A percentile compares a stretch with the other conserved stretches of the same genome.
Evolutionary conservation across 441 rosid species (phyloP).

Genomic region (Croton setiger): DNA sequence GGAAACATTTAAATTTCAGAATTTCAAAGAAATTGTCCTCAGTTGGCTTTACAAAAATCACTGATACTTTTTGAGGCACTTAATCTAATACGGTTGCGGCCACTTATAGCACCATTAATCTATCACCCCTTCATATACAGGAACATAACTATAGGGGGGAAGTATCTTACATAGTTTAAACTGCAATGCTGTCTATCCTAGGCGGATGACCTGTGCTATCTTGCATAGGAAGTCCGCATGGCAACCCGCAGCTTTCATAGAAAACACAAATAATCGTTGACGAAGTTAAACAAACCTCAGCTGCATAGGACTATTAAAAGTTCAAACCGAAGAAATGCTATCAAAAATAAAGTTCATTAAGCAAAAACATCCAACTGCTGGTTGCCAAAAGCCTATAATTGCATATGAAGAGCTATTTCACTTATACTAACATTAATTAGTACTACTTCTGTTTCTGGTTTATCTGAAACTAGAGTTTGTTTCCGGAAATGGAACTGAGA

Average conservation of each 20-base stretch:
- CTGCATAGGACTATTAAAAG: slow-evolving; percentile 32
- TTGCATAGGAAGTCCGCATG: slow-evolving; percentile 28
- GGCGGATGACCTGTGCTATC: slow-evolving; percentile 24
- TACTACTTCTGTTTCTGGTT: too few species aligned
- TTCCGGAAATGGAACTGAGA: too few species aligned
- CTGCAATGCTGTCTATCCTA: slow-evolving; percentile 23
- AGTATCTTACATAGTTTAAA: background rate
- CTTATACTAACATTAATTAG: slow-evolving; percentile 5
- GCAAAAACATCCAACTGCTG: slow-evolving; percentile 5
- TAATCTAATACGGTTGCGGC: background rate
- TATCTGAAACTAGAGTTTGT: too few species aligned
- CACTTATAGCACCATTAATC: too few species aligned
- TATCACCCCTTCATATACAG: background rate
- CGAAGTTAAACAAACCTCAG: slow-evolving; percentile 24
- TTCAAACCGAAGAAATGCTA: slow-evolving; percentile 21
- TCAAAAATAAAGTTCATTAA: slow-evolving; percentile 10
- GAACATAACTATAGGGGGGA: background rate
- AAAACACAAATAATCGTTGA: slow-evolving; percentile 20
- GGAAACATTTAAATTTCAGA: background rate
- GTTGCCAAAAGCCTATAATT: background rate
- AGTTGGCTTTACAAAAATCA: background rate
- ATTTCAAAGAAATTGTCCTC: background rate
- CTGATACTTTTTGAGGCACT: background rate
- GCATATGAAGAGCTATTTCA: slow-evolving; percentile 1
- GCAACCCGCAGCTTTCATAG: slow-evolving; percentile 31